Evolutionary conservation across 2,329 filamentous ascomycete genomes (phyloP).

Genomic region (Trichoderma endophyticum): DNA sequence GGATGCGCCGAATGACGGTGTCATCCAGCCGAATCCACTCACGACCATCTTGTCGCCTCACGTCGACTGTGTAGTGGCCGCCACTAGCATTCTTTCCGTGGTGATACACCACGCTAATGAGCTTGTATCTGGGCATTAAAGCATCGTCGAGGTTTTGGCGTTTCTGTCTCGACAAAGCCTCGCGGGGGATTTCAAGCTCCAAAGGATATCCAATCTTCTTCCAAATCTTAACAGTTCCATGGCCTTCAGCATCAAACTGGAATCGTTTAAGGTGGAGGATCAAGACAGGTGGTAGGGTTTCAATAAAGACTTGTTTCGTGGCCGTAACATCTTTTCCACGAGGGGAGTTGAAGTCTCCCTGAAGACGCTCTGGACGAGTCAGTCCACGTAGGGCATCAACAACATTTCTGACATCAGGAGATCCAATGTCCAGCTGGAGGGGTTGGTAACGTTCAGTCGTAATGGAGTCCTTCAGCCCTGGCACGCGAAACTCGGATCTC

Average conservation of each 20-base stretch:
- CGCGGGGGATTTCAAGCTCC: slow-evolving; percentile 88
- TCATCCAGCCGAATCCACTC: slow-evolving; percentile 98
- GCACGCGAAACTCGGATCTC: slow-evolving; percentile 82
- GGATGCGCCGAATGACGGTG: slow-evolving; percentile 80
- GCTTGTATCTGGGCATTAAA: slow-evolving; percentile 76
- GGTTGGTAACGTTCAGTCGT: slow-evolving; percentile 93
- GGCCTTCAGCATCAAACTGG: slow-evolving; percentile 80
- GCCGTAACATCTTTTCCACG: slow-evolving; percentile 73
- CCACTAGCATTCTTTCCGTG: slow-evolving; percentile 95
- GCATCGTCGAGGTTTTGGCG: slow-evolving; percentile 60
- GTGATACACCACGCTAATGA: slow-evolving; percentile 92
- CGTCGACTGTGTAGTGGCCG: slow-evolving; percentile 97
- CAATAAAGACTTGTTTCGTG: slow-evolving; percentile 93
- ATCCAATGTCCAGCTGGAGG: slow-evolving; percentile 89
- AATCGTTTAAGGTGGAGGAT: slow-evolving; percentile 97
- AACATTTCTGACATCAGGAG: slow-evolving; percentile 83
- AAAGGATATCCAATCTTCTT: slow-evolving; percentile 96
- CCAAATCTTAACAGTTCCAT: slow-evolving; percentile 93
- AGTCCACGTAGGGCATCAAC: slow-evolving; percentile 83
- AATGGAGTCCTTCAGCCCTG: slow-evolving; percentile 84
- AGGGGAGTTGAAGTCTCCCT: slow-evolving; percentile 78
- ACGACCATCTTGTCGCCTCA: slow-evolving; percentile 86
- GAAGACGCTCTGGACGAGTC: slow-evolving; percentile 78
- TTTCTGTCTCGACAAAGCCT: slow-evolving; percentile 77
- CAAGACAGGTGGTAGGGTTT: slow-evolving; percentile 83